phyloP scores from a whole-genome alignment of 495 filamentous ascomycete genomes.

The Annulohypoxylon moriforme region DNA sequence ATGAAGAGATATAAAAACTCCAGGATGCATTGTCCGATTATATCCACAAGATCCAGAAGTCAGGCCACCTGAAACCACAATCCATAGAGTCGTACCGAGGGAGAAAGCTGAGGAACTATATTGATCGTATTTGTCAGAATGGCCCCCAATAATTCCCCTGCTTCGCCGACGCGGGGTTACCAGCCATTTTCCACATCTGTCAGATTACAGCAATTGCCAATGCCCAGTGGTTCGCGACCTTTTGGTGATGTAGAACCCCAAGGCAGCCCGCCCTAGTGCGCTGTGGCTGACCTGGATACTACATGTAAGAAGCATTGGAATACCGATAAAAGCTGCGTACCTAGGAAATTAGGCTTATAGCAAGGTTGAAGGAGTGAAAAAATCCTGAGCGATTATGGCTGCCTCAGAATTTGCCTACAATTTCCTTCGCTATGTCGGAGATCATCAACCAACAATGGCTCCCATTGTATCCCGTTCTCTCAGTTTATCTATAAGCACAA shows the following conservation, averaged over 20 bases:
- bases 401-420: background rate
- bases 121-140: background rate
- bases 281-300: background rate
- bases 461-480: background rate
- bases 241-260: background rate
- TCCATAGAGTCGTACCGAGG: background rate
- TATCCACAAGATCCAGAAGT: background rate
- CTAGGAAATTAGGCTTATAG: conserved; percentile 6
- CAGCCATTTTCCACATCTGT: background rate
- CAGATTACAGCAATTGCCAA: background rate
- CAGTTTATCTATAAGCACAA: background rate
- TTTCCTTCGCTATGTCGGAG: background rate
- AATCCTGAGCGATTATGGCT: conserved; percentile 5
- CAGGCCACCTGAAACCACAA: background rate
- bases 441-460: background rate
- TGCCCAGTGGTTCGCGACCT: conserved; percentile 9
- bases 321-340: background rate
- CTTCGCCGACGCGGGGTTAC: background rate
- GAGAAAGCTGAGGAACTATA: background rate
- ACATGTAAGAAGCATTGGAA: background rate
- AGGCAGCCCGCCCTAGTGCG: conserved; percentile 1
- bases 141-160: background rate
- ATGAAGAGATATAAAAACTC: background rate
- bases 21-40: background rate
- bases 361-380: background rate